phyloP scores from a whole-genome alignment of 2,329 filamentous ascomycete species.

The Cladosporium sphaerospermum region DNA sequence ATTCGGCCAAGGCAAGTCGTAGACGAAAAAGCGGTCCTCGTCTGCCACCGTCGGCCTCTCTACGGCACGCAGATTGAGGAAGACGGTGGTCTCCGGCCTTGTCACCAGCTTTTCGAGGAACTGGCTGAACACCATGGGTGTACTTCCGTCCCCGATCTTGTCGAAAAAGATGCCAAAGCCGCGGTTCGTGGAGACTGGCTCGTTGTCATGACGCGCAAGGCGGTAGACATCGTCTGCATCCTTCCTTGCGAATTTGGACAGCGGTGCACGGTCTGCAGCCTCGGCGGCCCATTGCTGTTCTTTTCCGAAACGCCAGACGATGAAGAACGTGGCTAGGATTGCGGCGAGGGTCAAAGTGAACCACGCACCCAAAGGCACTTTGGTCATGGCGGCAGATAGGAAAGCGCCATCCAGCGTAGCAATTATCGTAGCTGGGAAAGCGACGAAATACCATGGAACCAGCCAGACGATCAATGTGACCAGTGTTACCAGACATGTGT shows the following conservation, averaged over 20 bases:
- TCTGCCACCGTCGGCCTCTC: conserved; percentile 49
- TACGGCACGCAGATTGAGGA: conserved; percentile 65
- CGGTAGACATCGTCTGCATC: conserved; percentile 24
- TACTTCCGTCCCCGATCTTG: conserved; percentile 58
- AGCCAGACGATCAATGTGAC: conserved; percentile 69
- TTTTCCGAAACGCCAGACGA: conserved; percentile 74
- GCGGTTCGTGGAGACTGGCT: conserved; percentile 11
- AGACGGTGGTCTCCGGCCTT: conserved; percentile 61
- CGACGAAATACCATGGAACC: conserved; percentile 53
- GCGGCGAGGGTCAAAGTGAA: conserved; percentile 63
- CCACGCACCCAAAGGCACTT: conserved; percentile 72
- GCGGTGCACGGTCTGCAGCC: conserved; percentile 52
- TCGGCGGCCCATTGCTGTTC: conserved; percentile 71
- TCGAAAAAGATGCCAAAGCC: conserved; percentile 73
- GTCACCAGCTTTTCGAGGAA: conserved; percentile 67
- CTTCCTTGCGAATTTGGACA: conserved; percentile 39
- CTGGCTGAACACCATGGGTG: conserved; percentile 63
- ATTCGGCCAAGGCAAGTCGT: conserved; percentile 42
- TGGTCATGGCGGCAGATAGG: conserved; percentile 62
- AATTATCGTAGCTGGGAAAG: conserved; percentile 57
- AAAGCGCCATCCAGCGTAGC: conserved; percentile 63
- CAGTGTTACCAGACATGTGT: conserved; percentile 66
- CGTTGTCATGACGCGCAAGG: conserved; percentile 10
- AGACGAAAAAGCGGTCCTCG: conserved; percentile 46
- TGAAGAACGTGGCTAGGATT: conserved; percentile 58